phyloP scores from a whole-genome alignment of 2,329 filamentous ascomycete species.

The Fusarium odoratissimum region DNA sequence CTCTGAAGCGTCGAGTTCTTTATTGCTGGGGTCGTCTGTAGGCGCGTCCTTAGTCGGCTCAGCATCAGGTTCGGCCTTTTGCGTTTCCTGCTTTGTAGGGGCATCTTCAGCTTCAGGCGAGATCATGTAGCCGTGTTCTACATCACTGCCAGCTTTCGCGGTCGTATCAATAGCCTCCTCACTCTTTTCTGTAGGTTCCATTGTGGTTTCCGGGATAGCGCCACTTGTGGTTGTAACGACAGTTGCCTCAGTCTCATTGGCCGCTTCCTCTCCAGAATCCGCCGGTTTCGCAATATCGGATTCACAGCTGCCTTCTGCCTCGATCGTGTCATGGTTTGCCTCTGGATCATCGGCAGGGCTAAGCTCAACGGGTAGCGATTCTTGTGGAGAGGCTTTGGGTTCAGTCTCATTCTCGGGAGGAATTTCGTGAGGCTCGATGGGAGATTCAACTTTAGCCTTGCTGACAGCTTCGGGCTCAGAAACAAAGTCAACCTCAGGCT shows the following conservation, averaged over 20 bases:
- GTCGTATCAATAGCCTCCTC: conserved; percentile 6
- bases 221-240: neutral
- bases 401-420: neutral
- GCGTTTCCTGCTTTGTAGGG: neutral
- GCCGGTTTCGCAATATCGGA: neutral
- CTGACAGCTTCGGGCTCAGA: neutral
- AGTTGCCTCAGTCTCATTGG: neutral
- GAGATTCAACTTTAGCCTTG: neutral
- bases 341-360: neutral
- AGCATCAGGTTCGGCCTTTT: neutral
- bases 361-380: conserved; percentile 1
- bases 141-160: neutral
- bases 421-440: neutral
- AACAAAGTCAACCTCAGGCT: neutral
- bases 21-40: neutral
- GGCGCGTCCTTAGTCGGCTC: neutral
- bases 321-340: neutral
- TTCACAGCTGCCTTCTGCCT: neutral
- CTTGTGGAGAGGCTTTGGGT: neutral
- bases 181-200: neutral
- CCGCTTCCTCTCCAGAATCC: neutral
- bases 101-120: neutral
- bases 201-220: neutral
- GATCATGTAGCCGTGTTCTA: neutral
- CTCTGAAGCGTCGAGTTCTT: neutral